Percentiles rank a stretch among this genome's conserved stretches.
Conservation (phyloP, 306 rosid species). For the Vigna mungo region DNA sequence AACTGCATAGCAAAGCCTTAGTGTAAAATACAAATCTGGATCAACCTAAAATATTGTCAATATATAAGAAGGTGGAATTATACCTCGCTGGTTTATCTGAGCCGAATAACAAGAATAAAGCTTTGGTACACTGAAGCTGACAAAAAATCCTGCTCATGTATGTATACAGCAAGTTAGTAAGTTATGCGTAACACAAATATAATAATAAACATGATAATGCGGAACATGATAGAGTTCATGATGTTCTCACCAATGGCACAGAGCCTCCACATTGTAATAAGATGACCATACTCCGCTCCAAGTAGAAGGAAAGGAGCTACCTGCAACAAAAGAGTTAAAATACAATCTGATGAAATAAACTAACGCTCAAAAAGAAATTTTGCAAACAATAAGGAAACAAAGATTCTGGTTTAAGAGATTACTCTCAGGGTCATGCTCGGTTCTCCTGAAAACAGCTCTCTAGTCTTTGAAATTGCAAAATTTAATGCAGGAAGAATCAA, state of each 20-base stretch:
- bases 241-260: slow-evolving; percentile 65
- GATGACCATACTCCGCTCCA: slow-evolving; percentile 87
- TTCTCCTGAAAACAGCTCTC: slow-evolving; percentile 81
- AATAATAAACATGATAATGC: not conserved
- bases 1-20: slow-evolving; percentile 52
- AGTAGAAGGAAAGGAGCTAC: slow-evolving; percentile 81
- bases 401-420: slow-evolving; percentile 37
- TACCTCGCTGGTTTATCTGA: slow-evolving; percentile 78
- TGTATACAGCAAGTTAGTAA: slow-evolving; percentile 21
- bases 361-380: slow-evolving; percentile 16
- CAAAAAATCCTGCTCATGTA: slow-evolving; percentile 67
- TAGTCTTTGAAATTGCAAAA: slow-evolving; percentile 66
- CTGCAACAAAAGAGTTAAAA: slow-evolving; percentile 46
- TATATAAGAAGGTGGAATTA: not conserved
- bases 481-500: slow-evolving; percentile 75
- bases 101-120: slow-evolving; percentile 69
- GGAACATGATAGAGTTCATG: slow-evolving; percentile 7
- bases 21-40: slow-evolving; percentile 14
- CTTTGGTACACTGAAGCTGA: slow-evolving; percentile 81
- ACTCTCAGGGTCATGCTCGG: slow-evolving; percentile 90
- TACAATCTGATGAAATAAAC: slow-evolving; percentile 9
- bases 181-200: slow-evolving; percentile 10
- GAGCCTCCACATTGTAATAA: slow-evolving; percentile 82
- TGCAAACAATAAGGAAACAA: slow-evolving; percentile 5
- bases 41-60: slow-evolving; percentile 8